These are phyloP conservation scores for Aspergillus cejpii DNA, from an alignment of 2,329 filamentous ascomycete species.

Conservation along the genomic window DNA sequence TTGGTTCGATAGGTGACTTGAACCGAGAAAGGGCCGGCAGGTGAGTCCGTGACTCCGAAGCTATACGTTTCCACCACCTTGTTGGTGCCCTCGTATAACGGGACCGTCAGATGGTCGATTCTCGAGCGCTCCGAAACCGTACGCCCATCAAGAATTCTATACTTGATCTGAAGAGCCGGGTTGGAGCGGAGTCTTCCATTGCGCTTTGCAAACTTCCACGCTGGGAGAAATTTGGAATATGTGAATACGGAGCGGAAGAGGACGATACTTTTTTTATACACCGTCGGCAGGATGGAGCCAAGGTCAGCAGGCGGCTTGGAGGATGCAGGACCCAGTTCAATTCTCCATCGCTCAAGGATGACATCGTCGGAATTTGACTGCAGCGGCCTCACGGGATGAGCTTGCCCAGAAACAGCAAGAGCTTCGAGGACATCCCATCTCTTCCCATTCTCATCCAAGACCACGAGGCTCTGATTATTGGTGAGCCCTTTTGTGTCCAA, in stretches of 20 bases:
- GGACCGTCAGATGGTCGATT: constrained; percentile 63
- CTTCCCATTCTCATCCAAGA: constrained; percentile 82
- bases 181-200: constrained; percentile 62
- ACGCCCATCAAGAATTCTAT: constrained; percentile 63
- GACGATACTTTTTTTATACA: constrained; percentile 96
- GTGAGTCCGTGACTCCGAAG: constrained; percentile 79
- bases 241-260: constrained; percentile 85
- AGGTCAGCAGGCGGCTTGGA: constrained; percentile 51
- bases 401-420: constrained; percentile 56
- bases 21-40: constrained; percentile 74
- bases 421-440: constrained; percentile 87
- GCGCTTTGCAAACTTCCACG: constrained; percentile 75
- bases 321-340: constrained; percentile 65
- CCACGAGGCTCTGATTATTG: constrained; percentile 77
- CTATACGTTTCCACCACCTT: constrained; percentile 67
- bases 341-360: constrained; percentile 81
- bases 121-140: constrained; percentile 46
- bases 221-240: constrained; percentile 72
- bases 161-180: constrained; percentile 64
- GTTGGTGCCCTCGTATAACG: constrained; percentile 57
- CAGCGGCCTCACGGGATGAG: constrained; percentile 35
- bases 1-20: constrained; percentile 79
- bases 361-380: constrained; percentile 59
- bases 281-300: constrained; percentile 63
- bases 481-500: constrained; percentile 73